Base-by-base conservation (phyloP, 768 basidiomycete species). In the Rhodotorula sphaerocarpa region DNA sequence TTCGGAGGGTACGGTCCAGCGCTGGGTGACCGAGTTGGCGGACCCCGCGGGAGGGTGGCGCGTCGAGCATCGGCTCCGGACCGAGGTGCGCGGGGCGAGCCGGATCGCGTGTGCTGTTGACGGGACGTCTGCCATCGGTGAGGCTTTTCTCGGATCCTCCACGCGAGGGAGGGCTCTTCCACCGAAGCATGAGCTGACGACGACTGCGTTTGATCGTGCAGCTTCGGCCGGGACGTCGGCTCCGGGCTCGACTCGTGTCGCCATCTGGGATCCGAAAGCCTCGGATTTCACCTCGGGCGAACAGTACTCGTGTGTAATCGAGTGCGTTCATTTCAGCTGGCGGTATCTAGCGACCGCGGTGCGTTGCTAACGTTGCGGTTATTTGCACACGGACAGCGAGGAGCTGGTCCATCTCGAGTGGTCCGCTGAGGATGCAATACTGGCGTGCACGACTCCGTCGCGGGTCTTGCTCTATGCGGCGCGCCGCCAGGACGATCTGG, bases 241-340 rank as follows among this genome's bases (percentile, higher is more conserved):
- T 16, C 10, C 10, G 10, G 36, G 28, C 10, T 27, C 28, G 52
- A 30, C 21, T 18, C 41, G 25, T 10, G 27, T 96, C 50, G 90
- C 90, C 0, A 90, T 97, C 23, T 97, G 93, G 93, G 90, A 96
- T 75, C 95, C 91, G 0, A 86, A 86, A 55, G 87, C 88, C 74
- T 91, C 88, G 23, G 88, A 93, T 75, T 96, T 96, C 75, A 84
- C 89, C 12, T 86, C 87, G 7, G 92, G 92, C 4, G 77, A 92
- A 51, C 92, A 95, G 74, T 86, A 85, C 72, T 79, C 80, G 45
- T 78, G 79, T 62, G 44, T 28, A 21, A n/a, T 63, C 16, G 41
- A 50, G 54, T 70, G 27, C 36, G 48, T 51, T 3, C n/a, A 14
- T 2, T 12, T 14, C 28, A 15, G 27, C 33, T 12, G 10, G 36